Percentiles rank a stretch among this genome's conserved stretches.
Evolutionary conservation across 2,329 filamentous ascomycete species (phyloP).

Genomic region (Sclerotiophoma versabilis): DNA sequence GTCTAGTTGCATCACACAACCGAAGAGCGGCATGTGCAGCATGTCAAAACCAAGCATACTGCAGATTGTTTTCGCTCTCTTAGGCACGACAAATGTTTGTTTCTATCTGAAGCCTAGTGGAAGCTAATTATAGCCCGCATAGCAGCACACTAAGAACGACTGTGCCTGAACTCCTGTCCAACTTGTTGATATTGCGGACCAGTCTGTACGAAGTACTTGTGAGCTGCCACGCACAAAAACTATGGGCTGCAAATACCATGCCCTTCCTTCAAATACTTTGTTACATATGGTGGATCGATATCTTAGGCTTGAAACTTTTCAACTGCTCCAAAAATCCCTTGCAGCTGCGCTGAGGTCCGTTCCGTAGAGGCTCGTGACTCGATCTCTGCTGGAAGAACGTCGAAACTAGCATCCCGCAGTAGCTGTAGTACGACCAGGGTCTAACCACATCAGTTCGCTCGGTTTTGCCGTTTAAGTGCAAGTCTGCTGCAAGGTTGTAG

Average conservation of each 20-base stretch:
- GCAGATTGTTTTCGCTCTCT: not conserved
- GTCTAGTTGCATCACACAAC: not conserved
- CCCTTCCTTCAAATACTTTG: not conserved
- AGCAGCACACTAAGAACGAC: not conserved
- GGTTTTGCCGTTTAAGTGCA: slow-evolving; percentile 25
- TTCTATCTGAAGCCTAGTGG: too few species aligned
- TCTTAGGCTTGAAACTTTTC: not conserved
- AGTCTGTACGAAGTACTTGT: not conserved
- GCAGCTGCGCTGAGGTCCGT: slow-evolving; percentile 22
- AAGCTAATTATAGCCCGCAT: not conserved
- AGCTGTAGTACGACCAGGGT: slow-evolving; percentile 11
- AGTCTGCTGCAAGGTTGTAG: slow-evolving; percentile 24
- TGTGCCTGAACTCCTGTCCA: not conserved
- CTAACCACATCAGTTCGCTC: slow-evolving; percentile 22
- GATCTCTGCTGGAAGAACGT: slow-evolving; percentile 21
- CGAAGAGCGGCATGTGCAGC: not conserved
- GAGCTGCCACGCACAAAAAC: not conserved
- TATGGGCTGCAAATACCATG: not conserved
- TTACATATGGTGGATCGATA: not conserved
- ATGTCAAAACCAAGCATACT: not conserved
- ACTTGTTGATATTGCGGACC: not conserved
- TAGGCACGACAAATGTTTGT: too few species aligned
- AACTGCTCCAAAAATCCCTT: slow-evolving; percentile 16
- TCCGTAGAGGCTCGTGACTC: slow-evolving; percentile 10
- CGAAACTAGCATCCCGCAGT: slow-evolving; percentile 26